A percentile compares a stretch with the other conserved stretches of the same genome.
phyloP scores from a whole-genome alignment of 1,284 basidiomycete genomes.

The Phellinidium pouzarii region DNA sequence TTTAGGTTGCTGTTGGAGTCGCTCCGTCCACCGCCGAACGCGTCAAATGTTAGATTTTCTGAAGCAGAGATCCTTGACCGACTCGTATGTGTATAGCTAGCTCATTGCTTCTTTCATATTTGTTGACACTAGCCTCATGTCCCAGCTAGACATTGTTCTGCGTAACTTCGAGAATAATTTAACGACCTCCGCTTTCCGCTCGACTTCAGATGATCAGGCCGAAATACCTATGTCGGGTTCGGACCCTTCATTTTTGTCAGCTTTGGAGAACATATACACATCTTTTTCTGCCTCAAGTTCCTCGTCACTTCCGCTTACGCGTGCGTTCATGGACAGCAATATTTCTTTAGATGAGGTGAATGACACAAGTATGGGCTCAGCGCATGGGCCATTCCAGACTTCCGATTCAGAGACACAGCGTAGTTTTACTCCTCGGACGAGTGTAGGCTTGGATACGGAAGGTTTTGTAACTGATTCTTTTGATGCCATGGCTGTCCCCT shows the following conservation, averaged over 20 bases:
- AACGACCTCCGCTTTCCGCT: neutral
- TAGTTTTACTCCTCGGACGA: neutral
- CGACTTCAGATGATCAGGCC: neutral
- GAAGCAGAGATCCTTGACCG: neutral
- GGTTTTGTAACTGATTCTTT: neutral
- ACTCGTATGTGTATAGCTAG: slow-evolving; percentile 1
- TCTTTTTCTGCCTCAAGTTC: neutral
- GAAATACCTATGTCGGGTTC: neutral
- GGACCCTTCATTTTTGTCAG: slow-evolving; percentile 3
- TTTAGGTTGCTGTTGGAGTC: neutral
- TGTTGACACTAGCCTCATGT: neutral
- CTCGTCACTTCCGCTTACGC: slow-evolving; percentile 14
- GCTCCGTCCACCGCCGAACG: neutral
- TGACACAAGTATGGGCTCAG: neutral
- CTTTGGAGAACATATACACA: neutral
- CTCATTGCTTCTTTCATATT: neutral
- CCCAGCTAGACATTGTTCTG: slow-evolving; percentile 4
- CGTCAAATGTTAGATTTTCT: neutral
- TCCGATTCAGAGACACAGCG: neutral
- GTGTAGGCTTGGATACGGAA: neutral
- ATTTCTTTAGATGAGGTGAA: slow-evolving; percentile 1
- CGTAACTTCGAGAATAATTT: slow-evolving; percentile 3
- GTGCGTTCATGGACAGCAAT: slow-evolving; percentile 15
- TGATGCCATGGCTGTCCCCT: neutral
- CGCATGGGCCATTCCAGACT: neutral